phyloP scores from a whole-genome alignment of 2,329 filamentous ascomycete species.

The Ophiosphaerella narmari region DNA sequence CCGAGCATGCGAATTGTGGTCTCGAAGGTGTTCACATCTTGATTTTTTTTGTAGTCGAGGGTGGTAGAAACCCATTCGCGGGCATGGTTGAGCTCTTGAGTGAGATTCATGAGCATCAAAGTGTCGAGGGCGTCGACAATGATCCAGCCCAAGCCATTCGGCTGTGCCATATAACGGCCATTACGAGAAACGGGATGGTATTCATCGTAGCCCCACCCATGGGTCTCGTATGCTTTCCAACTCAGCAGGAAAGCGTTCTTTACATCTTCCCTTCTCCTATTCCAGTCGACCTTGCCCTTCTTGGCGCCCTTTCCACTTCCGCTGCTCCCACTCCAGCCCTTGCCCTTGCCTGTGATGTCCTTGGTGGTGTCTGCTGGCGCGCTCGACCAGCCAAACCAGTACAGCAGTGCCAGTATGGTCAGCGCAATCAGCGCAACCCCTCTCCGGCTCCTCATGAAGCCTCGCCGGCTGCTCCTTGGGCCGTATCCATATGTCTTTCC shows the following conservation, averaged over 20 bases:
- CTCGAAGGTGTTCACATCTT: slow-evolving; percentile 97
- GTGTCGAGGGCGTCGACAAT: slow-evolving; percentile 96
- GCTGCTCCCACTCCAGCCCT: slow-evolving; percentile 23
- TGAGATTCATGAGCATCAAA: slow-evolving; percentile 97
- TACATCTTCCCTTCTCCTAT: slow-evolving; percentile 75
- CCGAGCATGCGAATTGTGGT: slow-evolving; percentile 98
- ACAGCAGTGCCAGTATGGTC: slow-evolving; percentile 64
- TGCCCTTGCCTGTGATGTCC: slow-evolving; percentile 39
- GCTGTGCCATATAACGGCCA: slow-evolving; percentile 77
- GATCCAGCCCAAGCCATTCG: slow-evolving; percentile 93
- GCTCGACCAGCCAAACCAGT: slow-evolving; percentile 66
- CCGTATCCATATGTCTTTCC: slow-evolving; percentile 57
- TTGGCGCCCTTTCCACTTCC: slow-evolving; percentile 39
- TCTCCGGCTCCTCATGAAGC: slow-evolving; percentile 62
- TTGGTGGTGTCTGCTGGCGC: slow-evolving; percentile 33
- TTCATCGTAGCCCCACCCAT: slow-evolving; percentile 93
- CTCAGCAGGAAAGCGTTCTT: slow-evolving; percentile 88
- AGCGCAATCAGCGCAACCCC: slow-evolving; percentile 59
- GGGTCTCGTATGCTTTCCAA: slow-evolving; percentile 89
- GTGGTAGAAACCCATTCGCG: slow-evolving; percentile 84
- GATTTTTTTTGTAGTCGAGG: slow-evolving; percentile 85
- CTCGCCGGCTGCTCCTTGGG: slow-evolving; percentile 58
- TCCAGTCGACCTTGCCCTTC: slow-evolving; percentile 67
- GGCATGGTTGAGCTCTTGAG: slow-evolving; percentile 79
- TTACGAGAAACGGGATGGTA: slow-evolving; percentile 82